Evolutionary conservation across 768 basidiomycete genomes (phyloP).

Genomic region (Dendrothele bispora): DNA sequence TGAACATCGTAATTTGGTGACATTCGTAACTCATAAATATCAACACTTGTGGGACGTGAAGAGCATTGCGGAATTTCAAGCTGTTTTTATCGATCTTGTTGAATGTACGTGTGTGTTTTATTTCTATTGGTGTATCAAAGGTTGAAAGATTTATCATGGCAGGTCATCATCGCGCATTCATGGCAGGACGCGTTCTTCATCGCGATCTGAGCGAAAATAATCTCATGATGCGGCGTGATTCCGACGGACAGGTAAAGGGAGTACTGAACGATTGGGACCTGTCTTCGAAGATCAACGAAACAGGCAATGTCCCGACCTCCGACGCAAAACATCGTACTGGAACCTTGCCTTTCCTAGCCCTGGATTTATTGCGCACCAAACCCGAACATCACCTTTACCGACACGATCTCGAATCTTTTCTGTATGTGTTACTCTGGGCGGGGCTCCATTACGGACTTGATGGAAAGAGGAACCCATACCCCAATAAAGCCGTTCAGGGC

Average conservation of each 20-base stretch:
- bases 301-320: not conserved
- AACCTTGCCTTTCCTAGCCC: constrained; percentile 28
- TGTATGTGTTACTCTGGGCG: constrained; percentile 24
- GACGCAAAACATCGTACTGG: constrained; percentile 19
- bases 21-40: constrained; percentile 18
- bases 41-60: constrained; percentile 20
- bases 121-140: constrained; percentile 8
- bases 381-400: constrained; percentile 22
- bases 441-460: constrained; percentile 14
- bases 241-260: constrained; percentile 13
- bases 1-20: constrained; percentile 15
- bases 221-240: constrained; percentile 22
- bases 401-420: constrained; percentile 27
- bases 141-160: not conserved
- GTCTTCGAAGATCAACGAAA: constrained; percentile 11
- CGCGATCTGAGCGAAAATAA: constrained; percentile 30
- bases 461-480: not conserved
- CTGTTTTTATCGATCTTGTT: constrained; percentile 27
- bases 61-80: constrained; percentile 23
- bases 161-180: constrained; percentile 26
- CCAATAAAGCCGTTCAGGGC: not conserved
- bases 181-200: constrained; percentile 23
- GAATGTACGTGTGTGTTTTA: constrained; percentile 25
- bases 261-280: constrained; percentile 30
- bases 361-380: constrained; percentile 18